A percentile compares a stretch with the other conserved stretches of the same genome.
Evolutionary conservation across 768 basidiomycete genomes (phyloP).

Genomic region (Antrodiella citrinella): DNA sequence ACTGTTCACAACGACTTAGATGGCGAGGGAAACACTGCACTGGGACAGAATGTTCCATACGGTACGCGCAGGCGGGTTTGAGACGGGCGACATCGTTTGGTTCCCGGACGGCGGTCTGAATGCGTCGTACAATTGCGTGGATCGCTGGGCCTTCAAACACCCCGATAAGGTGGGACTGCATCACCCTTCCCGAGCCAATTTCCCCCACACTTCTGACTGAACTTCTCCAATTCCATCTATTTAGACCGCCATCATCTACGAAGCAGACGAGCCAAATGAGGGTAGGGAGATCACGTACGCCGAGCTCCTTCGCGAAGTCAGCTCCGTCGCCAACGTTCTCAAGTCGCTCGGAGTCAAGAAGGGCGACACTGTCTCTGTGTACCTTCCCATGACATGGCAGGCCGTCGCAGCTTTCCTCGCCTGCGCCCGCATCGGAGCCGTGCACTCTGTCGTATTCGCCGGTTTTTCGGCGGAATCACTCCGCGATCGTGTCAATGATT

Average conservation of each 20-base stretch:
- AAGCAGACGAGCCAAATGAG: conserved; percentile 89
- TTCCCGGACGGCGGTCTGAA: conserved; percentile 93
- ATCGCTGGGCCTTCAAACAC: conserved; percentile 88
- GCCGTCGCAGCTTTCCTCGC: conserved; percentile 95
- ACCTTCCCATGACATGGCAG: conserved; percentile 94
- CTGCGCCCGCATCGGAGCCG: conserved; percentile 92
- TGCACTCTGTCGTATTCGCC: conserved; percentile 96
- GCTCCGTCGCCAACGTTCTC: conserved; percentile 84
- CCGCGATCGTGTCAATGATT: conserved; percentile 87
- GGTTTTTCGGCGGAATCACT: conserved; percentile 95
- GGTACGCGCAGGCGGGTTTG: conserved; percentile 76
- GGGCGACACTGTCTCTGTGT: conserved; percentile 90
- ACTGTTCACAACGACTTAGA: conserved; percentile 25
- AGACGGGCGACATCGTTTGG: conserved; percentile 85
- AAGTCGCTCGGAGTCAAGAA: conserved; percentile 86
- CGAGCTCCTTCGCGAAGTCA: conserved; percentile 87
- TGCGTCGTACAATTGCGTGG: conserved; percentile 95
- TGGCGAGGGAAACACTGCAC: conserved; percentile 67
- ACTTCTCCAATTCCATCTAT: conserved; percentile 3
- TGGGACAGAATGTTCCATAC: conserved; percentile 90
- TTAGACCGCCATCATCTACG: conserved; percentile 94
- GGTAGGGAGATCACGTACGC: conserved; percentile 71
- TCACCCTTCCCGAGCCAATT: not conserved
- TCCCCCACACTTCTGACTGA: not conserved
- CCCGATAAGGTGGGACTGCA: conserved; percentile 56